A percentile compares a stretch with the other conserved stretches of the same genome.
These are phyloP conservation scores for Strigomonas culicis DNA, from an alignment of 208 protist genomes.

Conservation along the genomic window DNA sequence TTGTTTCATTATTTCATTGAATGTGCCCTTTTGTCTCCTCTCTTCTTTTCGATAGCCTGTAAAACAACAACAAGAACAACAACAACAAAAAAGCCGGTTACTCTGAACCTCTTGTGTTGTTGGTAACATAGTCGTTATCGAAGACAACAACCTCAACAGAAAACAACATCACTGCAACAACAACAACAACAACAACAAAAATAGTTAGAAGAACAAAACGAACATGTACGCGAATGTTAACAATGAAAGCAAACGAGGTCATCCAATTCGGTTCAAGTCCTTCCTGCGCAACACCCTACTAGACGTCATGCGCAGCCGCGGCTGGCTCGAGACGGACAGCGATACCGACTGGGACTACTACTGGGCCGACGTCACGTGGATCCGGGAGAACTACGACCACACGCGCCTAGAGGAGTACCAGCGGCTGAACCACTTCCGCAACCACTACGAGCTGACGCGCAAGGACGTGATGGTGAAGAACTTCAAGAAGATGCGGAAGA, in stretches of 20 bases:
- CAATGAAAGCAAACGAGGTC: conserved; percentile 23
- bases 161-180: background rate
- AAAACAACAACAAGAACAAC: background rate
- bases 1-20: too few species aligned
- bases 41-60: too few species aligned
- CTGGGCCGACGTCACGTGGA: conserved; percentile 93
- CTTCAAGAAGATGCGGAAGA: conserved; percentile 90
- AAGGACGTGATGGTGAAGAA: conserved; percentile 97
- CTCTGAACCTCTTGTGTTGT: too few species aligned
- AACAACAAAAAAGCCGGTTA: background rate
- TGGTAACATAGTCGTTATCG: background rate
- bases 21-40: too few species aligned
- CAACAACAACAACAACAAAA: background rate
- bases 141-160: background rate
- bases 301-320: conserved; percentile 89
- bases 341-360: conserved; percentile 92
- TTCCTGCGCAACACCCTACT: conserved; percentile 90
- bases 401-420: conserved; percentile 83
- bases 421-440: conserved; percentile 95
- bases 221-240: background rate
- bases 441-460: conserved; percentile 96
- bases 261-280: conserved; percentile 78
- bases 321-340: conserved; percentile 91
- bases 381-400: conserved; percentile 90
- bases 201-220: background rate